These are phyloP conservation scores for Achlya hypogyna DNA, from an alignment of 352 stramenopile species.

Conservation along the genomic window DNA sequence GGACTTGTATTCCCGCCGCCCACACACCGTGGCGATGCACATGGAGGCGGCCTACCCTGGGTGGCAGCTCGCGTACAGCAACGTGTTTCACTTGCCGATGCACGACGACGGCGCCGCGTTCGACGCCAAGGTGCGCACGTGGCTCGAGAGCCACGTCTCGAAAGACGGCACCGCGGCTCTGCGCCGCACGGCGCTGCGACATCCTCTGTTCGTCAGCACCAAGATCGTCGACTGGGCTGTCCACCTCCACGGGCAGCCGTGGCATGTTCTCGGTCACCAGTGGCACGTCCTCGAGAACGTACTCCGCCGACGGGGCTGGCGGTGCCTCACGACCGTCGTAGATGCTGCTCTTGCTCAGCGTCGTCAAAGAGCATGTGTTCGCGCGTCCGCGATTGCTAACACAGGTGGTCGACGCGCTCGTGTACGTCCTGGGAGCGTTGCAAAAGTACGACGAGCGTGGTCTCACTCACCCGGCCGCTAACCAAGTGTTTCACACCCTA, in stretches of 20 bases:
- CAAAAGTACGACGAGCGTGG: neutral
- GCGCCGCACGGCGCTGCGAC: neutral
- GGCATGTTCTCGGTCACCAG: neutral
- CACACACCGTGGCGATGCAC: conserved; percentile 1
- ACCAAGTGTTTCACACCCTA: neutral
- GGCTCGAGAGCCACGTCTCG: neutral
- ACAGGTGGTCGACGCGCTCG: neutral
- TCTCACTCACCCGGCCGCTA: neutral
- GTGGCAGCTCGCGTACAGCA: neutral
- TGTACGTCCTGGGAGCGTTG: neutral
- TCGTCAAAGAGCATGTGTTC: neutral
- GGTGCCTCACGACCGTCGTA: neutral
- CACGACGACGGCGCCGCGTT: neutral
- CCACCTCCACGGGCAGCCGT: neutral
- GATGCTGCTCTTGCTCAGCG: neutral
- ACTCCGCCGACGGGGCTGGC: neutral
- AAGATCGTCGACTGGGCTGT: neutral
- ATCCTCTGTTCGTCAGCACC: conserved; percentile 2
- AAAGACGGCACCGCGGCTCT: conserved; percentile 1
- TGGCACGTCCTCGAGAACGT: neutral
- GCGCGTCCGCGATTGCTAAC: neutral
- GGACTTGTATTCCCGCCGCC: conserved; percentile 2
- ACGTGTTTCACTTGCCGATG: neutral
- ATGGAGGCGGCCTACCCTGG: conserved; percentile 5
- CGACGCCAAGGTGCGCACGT: neutral